Base-by-base conservation (phyloP, 371 early-diverging fungal genomes). In the Mortierella sp. region DNA sequence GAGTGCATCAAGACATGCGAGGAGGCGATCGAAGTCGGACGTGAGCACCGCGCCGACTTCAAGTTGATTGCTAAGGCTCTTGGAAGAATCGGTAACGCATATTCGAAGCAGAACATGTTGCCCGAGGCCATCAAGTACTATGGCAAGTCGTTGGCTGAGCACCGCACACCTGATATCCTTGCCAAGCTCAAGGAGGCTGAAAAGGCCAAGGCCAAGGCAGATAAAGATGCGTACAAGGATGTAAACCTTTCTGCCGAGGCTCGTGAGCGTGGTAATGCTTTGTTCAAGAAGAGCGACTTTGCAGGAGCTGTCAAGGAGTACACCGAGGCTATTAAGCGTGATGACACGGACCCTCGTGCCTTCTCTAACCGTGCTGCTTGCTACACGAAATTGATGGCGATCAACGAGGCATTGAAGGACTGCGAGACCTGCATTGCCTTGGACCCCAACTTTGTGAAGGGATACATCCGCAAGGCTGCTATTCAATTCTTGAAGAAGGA, bases 351-450 rank as follows among this genome's bases (percentile, higher is more conserved):
- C 68, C 92, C 94, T 23, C 88, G 95, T 72, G 91, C 92, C 70
- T 98, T 93, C 82, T 95, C 96, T 26, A 99, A 99, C 91, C 94
- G 99, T 79, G 96, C 99, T 18, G 97, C 96, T 43, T 95, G 96
- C 83, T 97, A 97, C 85, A 91, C 91, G 64, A 99, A 99, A 87
- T 84, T 99, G 66, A 90, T 95, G 91, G 98, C 98, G 21, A 73
- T 96, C 45, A 88, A 95, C 48, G 98, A 98, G 82, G 99, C 97
- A 23, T 85, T 96, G 74, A 96, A 95, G 88, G 99, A 99, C 86
- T 95, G 96, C 74, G 93, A 98, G 45, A 89, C 86, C 62, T 96
- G 97, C 70, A 89, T 99, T 56, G 82, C 87, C 52, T 80, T 98
- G 23, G 98, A 99, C 77, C 91, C 93, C 48, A 88, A 86, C 43